Conservation (phyloP, 345 rosid species). For the Triadica sebifera region DNA sequence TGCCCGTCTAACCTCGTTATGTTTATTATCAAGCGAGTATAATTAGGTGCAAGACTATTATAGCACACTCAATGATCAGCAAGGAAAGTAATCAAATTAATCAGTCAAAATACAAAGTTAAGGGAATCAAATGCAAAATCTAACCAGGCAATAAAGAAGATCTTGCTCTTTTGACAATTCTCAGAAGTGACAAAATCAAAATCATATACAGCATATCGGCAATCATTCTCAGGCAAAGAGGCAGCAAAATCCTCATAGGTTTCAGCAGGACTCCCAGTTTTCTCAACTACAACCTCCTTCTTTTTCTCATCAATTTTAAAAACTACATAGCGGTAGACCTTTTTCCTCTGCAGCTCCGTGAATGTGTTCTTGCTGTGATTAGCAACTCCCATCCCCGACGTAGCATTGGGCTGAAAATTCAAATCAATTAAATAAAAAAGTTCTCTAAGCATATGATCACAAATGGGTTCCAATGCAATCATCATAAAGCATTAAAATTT, state of each 20-base stretch:
- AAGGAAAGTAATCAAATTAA: background rate
- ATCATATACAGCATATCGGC: conserved; percentile 76
- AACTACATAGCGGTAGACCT: conserved; percentile 59
- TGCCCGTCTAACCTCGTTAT: background rate
- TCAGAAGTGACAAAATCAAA: conserved; percentile 70
- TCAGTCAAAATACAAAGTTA: background rate
- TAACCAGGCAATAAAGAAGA: conserved; percentile 78
- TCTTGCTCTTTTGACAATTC: conserved; percentile 80
- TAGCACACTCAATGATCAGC: background rate
- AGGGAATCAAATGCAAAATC: conserved; percentile 14
- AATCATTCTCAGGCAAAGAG: conserved; percentile 66
- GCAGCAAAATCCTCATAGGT: conserved; percentile 66
- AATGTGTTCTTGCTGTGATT: conserved; percentile 58
- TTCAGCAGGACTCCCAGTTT: conserved; percentile 61
- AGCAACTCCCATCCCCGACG: conserved; percentile 77
- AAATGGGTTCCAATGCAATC: conserved; percentile 6
- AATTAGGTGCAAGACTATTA: background rate
- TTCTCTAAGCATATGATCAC: background rate
- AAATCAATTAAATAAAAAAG: background rate
- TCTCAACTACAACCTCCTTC: conserved; percentile 63
- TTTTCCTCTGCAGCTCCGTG: conserved; percentile 68
- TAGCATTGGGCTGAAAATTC: conserved; percentile 60
- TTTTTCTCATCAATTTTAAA: conserved; percentile 65
- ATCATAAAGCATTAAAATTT: background rate
- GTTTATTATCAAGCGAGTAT: background rate